Evolutionary conservation across 306 rosid genomes (phyloP), one percentile per base, ranked within the genome.

Genomic region (Acacia crassicarpa): DNA sequence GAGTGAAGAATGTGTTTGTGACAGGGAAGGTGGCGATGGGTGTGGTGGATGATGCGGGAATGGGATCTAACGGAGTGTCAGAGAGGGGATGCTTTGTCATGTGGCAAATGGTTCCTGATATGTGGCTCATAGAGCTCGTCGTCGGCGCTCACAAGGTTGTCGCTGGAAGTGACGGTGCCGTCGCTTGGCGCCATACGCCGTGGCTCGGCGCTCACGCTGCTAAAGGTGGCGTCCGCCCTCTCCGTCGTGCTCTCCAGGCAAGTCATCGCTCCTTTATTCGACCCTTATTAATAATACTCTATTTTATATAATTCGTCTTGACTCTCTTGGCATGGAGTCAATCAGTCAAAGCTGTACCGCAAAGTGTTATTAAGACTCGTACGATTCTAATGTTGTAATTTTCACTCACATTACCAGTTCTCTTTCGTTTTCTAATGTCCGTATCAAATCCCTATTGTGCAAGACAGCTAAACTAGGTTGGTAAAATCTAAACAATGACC

Each of bases 161-260:
- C 0, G 98, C 98, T 2, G 98, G 98, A 17, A 84, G 95, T 16
- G 94, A 94, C 33, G 98, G 98, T 75, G 48, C 76, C 33, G 94
- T 94, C 5, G 95, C 97, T 17, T 94, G 98, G 98, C 90, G 98
- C 63, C 98, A 91, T 63, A 94, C 98, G 0, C 98, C 98, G 6
- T 94, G 98, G 98, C 95, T 92, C 11, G 88, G 89, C 0, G 88
- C 94, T 1, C 98, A 94, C 40, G 94, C 95, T 1, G 98, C 98
- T 23, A 91, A 89, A 78, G 98, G 98, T 6, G 85, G 90, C 20
- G 90, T 91, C 8, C 95, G 98, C 19, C 98, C 97, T 41, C 97
- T 94, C 75, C 93, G 98, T 17, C 94, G 98, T 20, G 92, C 97
- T 48, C 84, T 94, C 75, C 98, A 94, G 98, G 98, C 84, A 74